Conservation (phyloP, 2,329 filamentous ascomycete genomes). For the Hymenoscyphus linearis region DNA sequence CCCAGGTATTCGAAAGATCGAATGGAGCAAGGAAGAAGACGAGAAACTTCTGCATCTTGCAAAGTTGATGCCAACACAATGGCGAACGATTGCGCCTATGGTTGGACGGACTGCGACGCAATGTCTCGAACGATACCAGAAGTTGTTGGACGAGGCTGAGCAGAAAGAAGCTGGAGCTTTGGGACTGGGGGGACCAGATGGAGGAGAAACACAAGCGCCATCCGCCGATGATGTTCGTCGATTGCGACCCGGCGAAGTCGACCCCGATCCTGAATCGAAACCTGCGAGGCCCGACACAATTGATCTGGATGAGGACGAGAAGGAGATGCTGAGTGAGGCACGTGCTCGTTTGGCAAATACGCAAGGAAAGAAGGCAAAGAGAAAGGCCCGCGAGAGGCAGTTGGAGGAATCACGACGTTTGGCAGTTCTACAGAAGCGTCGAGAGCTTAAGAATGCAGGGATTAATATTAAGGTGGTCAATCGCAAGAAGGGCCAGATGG, state of each 20-base stretch:
- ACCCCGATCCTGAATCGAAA: constrained; percentile 96
- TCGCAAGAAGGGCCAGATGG: constrained; percentile 94
- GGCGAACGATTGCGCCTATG: constrained; percentile 95
- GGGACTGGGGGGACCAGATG: constrained; percentile 77
- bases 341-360: constrained; percentile 95
- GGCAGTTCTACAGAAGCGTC: constrained; percentile 86
- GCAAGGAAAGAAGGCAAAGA: constrained; percentile 97
- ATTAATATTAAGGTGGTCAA: constrained; percentile 97
- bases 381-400: constrained; percentile 92
- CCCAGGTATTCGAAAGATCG: constrained; percentile 94
- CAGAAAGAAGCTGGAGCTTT: constrained; percentile 76
- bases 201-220: constrained; percentile 80
- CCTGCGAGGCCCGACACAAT: constrained; percentile 94
- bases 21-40: constrained; percentile 98
- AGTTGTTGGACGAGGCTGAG: constrained; percentile 92
- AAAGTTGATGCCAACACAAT: constrained; percentile 98
- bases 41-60: constrained; percentile 94
- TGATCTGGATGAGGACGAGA: constrained; percentile 97
- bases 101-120: constrained; percentile 95
- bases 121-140: constrained; percentile 95
- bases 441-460: constrained; percentile 93
- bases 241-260: constrained; percentile 85
- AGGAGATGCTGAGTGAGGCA: constrained; percentile 98
- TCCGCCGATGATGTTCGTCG: constrained; percentile 88
- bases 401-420: constrained; percentile 89